Conservation (phyloP, 2,329 filamentous ascomycete genomes). For the Cladobotryum mycophilum region DNA sequence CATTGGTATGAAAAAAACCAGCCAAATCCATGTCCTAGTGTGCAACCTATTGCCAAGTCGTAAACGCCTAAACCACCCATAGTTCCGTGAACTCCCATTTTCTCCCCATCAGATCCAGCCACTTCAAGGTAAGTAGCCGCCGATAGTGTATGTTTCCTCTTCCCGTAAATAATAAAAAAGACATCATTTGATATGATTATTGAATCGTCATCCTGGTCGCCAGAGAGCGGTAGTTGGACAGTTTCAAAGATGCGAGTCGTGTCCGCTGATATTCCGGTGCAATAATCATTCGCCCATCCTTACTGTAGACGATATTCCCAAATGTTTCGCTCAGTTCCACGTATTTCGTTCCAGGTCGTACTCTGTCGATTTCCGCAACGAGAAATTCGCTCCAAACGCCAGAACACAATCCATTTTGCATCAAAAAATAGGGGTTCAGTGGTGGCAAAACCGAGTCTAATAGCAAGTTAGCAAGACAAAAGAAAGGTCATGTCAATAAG, state of each 20-base stretch:
- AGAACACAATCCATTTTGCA: conserved; percentile 54
- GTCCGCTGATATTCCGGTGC: conserved; percentile 49
- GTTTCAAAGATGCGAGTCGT: conserved; percentile 49
- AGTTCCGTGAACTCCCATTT: background rate
- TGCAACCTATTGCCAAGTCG: background rate
- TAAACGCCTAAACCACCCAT: conserved; percentile 2
- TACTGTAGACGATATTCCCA: conserved; percentile 51
- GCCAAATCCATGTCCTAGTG: background rate
- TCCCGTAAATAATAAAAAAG: background rate
- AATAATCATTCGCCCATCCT: conserved; percentile 53
- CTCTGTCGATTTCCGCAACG: conserved; percentile 50
- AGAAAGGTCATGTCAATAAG: background rate
- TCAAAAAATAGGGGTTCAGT: conserved; percentile 66
- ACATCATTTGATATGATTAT: conserved; percentile 13
- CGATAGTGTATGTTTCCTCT: background rate
- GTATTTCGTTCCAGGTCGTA: conserved; percentile 54
- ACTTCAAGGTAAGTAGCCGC: background rate
- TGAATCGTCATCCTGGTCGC: conserved; percentile 32
- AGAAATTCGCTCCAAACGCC: conserved; percentile 70
- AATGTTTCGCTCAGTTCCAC: conserved; percentile 59
- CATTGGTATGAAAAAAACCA: conserved; percentile 12
- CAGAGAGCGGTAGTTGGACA: conserved; percentile 51
- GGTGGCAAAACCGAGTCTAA: conserved; percentile 63
- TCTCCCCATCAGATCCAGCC: background rate
- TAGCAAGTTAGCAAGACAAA: conserved; percentile 10